Conservation (phyloP, 331 rosid genomes). For the Ulmus americana region DNA sequence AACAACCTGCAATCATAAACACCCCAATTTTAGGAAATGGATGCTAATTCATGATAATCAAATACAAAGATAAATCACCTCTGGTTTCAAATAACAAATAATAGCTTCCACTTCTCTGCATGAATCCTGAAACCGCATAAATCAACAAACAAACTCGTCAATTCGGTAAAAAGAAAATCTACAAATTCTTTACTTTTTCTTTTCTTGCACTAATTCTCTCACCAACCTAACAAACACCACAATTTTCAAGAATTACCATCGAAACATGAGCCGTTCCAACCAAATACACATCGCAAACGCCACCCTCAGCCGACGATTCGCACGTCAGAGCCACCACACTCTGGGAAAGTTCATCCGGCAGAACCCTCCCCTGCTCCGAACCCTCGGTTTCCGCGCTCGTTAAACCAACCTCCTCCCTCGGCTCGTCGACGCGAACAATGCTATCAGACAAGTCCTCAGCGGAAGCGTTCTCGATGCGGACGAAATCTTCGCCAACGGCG, state of each 20-base stretch:
- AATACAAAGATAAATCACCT: conserved; percentile 40
- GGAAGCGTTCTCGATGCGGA: conserved; percentile 59
- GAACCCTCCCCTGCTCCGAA: conserved; percentile 33
- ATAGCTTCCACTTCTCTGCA: conserved; percentile 84
- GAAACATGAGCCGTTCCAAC: conserved; percentile 95
- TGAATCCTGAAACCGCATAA: conserved; percentile 82
- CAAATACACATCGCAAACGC: conserved; percentile 67
- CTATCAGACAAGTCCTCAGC: conserved; percentile 57
- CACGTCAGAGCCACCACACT: conserved; percentile 65
- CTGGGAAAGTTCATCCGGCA: conserved; percentile 60
- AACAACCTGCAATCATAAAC: conserved; percentile 52
- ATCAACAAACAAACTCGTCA: conserved; percentile 11
- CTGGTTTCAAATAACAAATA: conserved; percentile 68
- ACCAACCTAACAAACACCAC: conserved; percentile 3
- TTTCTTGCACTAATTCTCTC: conserved; percentile 2
- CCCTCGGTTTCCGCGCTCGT: background rate
- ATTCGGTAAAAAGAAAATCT: background rate
- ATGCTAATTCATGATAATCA: conserved; percentile 4
- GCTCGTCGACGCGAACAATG: conserved; percentile 60
- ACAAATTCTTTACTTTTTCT: background rate
- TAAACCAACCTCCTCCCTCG: conserved; percentile 24
- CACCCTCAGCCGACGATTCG: conserved; percentile 53
- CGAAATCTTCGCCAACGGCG: conserved; percentile 48
- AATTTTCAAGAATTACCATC: conserved; percentile 35
- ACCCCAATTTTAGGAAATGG: background rate